Base-by-base conservation (phyloP, 2,329 filamentous ascomycete genomes). In the Seiridium unicorne region DNA sequence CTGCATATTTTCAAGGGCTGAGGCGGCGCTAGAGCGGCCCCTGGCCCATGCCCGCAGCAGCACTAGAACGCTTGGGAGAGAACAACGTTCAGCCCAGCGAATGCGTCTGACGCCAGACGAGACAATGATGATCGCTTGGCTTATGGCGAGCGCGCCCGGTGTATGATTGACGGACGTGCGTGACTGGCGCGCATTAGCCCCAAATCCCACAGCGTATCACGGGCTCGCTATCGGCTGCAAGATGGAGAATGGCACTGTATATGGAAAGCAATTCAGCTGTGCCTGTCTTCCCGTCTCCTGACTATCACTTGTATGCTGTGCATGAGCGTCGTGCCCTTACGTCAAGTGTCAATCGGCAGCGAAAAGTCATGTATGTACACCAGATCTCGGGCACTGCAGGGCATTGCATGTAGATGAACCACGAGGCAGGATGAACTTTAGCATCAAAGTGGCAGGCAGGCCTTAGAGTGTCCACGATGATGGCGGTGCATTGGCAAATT, bases 1-100 rank as follows among this genome's bases (percentile, higher is more conserved):
- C 66, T 70, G 70, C 66, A 71, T 66, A 66, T 68, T 51, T 59
- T 58, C 64, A 66, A 71, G 66, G 67, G 69, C 68, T 68, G 66
- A 69, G 65, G 67, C 64, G 60, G 66, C 68, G 62, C 66, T 69
- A 66, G 58, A 53, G 35, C 18, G 36, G 40, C 42, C 58, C 63
- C 64, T 64, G 62, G 62, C 60, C 56, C 51, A 63, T 53, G 61
- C 60, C 61, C 61, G 58, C 60, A 62, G 63, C 49, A 61, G 54
- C 51, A 59, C 18, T 47, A 10, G n/a, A 11, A 36, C 36, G 18
- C 11, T 34, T 11, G 18, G 38, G 36, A 13, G 35, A 58, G 34
- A 53, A 35, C 49, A 36, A 35, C 51, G 42, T 38, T 55, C 40
- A 48, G 49, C 40, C 49, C 51, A 54, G 48, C 49, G 36, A 18